Evolutionary conservation across 2,329 filamentous ascomycete species (phyloP), one percentile per base, ranked within the genome.

Genomic region (Penicillium sp.): DNA sequence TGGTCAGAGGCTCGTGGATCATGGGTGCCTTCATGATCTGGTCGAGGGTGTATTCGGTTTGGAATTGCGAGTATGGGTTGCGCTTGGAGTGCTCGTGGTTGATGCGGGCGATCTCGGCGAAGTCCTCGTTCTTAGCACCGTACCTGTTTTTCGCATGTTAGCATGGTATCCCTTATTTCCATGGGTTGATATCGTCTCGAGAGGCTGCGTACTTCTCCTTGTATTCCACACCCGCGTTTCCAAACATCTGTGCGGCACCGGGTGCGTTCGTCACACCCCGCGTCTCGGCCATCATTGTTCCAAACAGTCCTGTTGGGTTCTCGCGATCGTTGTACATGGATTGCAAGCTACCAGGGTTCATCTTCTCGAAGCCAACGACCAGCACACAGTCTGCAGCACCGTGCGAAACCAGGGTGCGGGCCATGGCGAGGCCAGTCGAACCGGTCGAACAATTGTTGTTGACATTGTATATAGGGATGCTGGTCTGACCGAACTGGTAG

Each of bases 381-480:
- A 97, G 80, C 21, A 96, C 86, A 72, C 91, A 96, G 76, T 96
- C 90, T 1, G 91, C 90, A 15, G 86, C 90, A 35, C 93, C 93
- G 67, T 90, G 84, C 7, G 86, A 82, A 67, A 97, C 87, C 73
- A 95, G 83, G 53, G 88, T 91, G 35, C 92, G 83, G 2, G 84
- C 94, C 84, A 97, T 89, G 72, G 88, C 87, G 57, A 97, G 80
- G 9, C 93, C 94, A 0, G 93, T 96, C 5, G 89, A 92, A n/a
- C 93, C 94, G 0, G 93, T 97, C 4, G 90, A 91, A 82, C 93
- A 97, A 81, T 97, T 97, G 83, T 97, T 97, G 84, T 97, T 97
- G 72, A 96, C 91, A 72, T 97, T 97, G 82, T 95, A 93, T 73
- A 97, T 91, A 70, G 93, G 93, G 68, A 97, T 97, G 71, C 89